These are phyloP conservation scores for Candida coquimbonensis DNA, from an alignment of 805 yeast genomes.

Conservation along the genomic window DNA sequence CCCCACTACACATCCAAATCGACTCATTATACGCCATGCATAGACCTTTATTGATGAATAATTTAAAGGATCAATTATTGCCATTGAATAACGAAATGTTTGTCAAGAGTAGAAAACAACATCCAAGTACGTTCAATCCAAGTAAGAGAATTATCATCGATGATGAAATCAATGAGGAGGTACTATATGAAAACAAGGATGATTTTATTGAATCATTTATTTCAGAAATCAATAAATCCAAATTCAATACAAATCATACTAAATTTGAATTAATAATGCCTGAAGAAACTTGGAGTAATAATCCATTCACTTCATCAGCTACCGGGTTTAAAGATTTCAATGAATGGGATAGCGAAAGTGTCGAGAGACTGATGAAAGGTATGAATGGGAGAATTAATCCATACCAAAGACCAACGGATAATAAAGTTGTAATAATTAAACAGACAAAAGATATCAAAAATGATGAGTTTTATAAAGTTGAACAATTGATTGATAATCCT, in stretches of 20 bases:
- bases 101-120: not conserved
- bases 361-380: constrained; percentile 3
- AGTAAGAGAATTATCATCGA: no score
- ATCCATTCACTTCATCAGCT: constrained; percentile 4
- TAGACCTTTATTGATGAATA: constrained; percentile 19
- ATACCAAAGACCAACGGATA: constrained; percentile 25
- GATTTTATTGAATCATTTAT: not conserved
- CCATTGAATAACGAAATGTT: constrained; percentile 12
- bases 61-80: constrained; percentile 22
- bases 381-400: constrained; percentile 24
- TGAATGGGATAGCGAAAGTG: constrained; percentile 23
- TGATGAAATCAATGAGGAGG: not conserved
- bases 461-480: constrained; percentile 3
- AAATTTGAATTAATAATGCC: not conserved
- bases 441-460: not conserved
- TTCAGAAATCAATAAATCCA: not conserved
- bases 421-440: not conserved
- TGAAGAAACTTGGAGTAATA: constrained; percentile 7
- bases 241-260: not conserved
- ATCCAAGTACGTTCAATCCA: not conserved
- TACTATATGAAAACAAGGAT: not conserved
- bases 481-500: constrained; percentile 4
- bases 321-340: constrained; percentile 3
- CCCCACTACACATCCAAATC: constrained; percentile 12
- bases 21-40: constrained; percentile 19